Base-by-base conservation (phyloP, 1,139 yeast species). In the Protomyces inundatus region DNA sequence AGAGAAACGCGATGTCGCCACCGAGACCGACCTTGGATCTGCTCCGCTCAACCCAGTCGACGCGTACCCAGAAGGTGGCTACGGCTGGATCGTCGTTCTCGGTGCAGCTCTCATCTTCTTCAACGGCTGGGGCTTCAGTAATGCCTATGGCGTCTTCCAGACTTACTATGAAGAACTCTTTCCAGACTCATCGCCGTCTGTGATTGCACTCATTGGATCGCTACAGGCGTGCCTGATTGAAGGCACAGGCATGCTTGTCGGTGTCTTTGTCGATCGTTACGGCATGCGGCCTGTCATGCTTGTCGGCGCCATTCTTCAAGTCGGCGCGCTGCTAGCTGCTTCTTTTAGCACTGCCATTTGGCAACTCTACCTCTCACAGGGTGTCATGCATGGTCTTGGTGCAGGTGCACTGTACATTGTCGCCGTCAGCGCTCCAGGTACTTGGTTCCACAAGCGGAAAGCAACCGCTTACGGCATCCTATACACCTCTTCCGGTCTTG, bases 171-270 rank as follows among this genome's bases (percentile, higher is more conserved):
- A 81, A 3, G 70, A 73, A 3, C 78, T 81, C 65, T 82, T 83
- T 64, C 75, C 84, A 54, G 71, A 76, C 48, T 73, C 75, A 1
- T 70, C 81, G 3, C 75, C 80, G 1, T 75, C 83, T 4, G 76
- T 80, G 5, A 78, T 84, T 3, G 83, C 87, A 3, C 86, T 90
- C 90, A 81, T 86, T 35, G 86, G 86, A 67, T 80, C 88, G 0
- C 73, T 84, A 16, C 83, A 80, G 67, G 76, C 80, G 54, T 83
- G 84, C 64, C 76, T 84, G n/a, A 76, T 84, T 68, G 80, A 82
- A 67, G 77, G 82, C 45, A 80, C 84, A 6, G 82, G 84, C 0
- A 79, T 85, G n/a, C 71, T 84, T 42, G 79, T 81, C 58, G 93
- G 91, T 0, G 82, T 84, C 1, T 68, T 85, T 10, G 82, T 85